Evolutionary conservation across 2,329 filamentous ascomycete species (phyloP), one percentile per base, ranked within the genome.

Genomic region (Trichocomaceae sp.): DNA sequence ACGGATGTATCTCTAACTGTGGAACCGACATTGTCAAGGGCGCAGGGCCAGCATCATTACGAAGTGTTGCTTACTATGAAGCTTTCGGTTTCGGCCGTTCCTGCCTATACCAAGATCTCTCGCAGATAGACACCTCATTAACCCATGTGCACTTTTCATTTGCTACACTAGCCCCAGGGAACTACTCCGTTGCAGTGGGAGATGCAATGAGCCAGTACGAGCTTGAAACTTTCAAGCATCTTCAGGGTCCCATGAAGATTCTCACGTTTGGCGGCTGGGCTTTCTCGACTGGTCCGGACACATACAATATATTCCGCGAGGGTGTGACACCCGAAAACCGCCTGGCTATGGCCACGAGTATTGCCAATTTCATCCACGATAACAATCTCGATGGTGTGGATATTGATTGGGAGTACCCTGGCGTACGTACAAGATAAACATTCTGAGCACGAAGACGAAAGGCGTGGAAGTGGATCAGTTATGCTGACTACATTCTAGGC

Each of bases 181-280:
- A 26, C 7, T 26, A 26, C 23, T 26, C 23, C 7, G 23, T 26
- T 26, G 3, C 23, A 26, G 23, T 26, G 23, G 49, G 65, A 12
- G 64, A 63, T 5, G 62, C 68, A 10, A 70, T 60, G 0, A 9
- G 52, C 1, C 63, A 70, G 41, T 74, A 66, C 39, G 64, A 64
- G n/a, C 62, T 67, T 10, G 52, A 62, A 50, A 64, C 5, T 75
- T 76, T 55, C 63, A 63, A 35, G 54, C 57, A 0, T 39, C 70
- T 12, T 56, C 26, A 0, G 61, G 61, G 9, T n/a, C 66, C 42
- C 73, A 76, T 26, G 57, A 62, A 59, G n/a, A 72, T 79, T 37
- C 26, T 78, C 8, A 71, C 72, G 0, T 71, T 78, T 58, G 75
- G 75, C 26, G 76, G 75, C 22, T 77, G 76, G 76, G 63, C 62